phyloP scores from a whole-genome alignment of 306 rosid genomes.

The Mimosa bimucronata region DNA sequence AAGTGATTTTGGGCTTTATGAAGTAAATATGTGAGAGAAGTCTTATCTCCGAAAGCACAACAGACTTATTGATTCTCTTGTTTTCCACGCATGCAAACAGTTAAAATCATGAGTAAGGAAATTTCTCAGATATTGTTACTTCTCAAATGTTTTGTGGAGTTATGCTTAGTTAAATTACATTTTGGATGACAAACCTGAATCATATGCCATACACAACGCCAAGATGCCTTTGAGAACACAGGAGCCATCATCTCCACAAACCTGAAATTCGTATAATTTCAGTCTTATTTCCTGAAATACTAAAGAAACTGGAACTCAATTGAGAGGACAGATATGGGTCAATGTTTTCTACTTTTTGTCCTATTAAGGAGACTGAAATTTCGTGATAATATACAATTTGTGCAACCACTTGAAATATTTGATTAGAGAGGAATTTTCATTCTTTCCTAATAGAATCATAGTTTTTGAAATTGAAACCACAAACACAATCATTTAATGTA shows the following conservation, averaged over 20 bases:
- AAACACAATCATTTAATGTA: background rate
- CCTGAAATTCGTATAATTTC: conserved; percentile 27
- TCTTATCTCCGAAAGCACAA: too few species aligned
- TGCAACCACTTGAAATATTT: too few species aligned
- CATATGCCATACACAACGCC: conserved; percentile 57
- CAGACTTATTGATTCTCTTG: too few species aligned
- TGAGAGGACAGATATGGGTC: background rate
- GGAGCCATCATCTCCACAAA: conserved; percentile 68
- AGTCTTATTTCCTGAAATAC: background rate
- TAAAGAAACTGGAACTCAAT: background rate
- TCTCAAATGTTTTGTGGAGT: too few species aligned
- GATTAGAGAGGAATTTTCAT: too few species aligned
- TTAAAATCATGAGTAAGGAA: background rate
- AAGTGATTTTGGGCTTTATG: too few species aligned
- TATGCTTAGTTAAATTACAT: background rate
- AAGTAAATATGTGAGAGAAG: too few species aligned
- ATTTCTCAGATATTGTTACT: too few species aligned
- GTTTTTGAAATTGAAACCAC: background rate
- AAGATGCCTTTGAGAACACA: conserved; percentile 51
- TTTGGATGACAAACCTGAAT: conserved; percentile 44
- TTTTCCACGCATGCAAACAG: too few species aligned
- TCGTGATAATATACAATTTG: too few species aligned
- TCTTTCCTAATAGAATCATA: background rate
- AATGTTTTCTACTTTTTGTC: too few species aligned
- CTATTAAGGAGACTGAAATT: too few species aligned